Evolutionary conservation across 1,284 basidiomycete species (phyloP).

Genomic region (Stygiomarasmius scandens): DNA sequence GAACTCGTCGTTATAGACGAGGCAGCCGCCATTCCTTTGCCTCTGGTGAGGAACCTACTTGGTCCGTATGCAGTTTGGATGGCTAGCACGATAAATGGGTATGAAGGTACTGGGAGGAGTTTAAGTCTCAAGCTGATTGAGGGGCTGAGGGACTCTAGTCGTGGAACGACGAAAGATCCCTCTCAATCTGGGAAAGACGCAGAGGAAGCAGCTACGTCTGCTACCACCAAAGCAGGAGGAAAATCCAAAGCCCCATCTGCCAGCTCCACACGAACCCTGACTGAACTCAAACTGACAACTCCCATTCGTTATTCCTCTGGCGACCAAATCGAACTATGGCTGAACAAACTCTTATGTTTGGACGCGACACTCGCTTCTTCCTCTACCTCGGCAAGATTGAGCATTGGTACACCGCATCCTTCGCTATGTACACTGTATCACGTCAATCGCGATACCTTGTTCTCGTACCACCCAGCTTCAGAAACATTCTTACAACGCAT

Average conservation of each 20-base stretch:
- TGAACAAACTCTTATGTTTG: conserved; percentile 90
- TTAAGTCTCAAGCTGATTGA: conserved; percentile 97
- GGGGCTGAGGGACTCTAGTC: conserved; percentile 78
- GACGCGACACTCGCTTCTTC: conserved; percentile 60
- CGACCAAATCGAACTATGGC: conserved; percentile 94
- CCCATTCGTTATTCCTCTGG: conserved; percentile 92
- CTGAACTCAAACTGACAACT: conserved; percentile 93
- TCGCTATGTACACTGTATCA: conserved; percentile 86
- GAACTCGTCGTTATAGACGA: conserved; percentile 99
- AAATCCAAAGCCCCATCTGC: conserved; percentile 52
- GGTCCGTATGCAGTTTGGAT: conserved; percentile 99
- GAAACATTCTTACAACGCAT: conserved; percentile 97
- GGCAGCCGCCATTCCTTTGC: conserved; percentile 96
- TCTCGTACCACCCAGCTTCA: conserved; percentile 96
- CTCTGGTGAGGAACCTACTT: conserved; percentile 92
- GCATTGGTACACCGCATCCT: conserved; percentile 81
- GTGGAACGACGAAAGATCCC: conserved; percentile 59
- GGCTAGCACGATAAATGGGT: conserved; percentile 98
- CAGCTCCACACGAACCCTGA: conserved; percentile 69
- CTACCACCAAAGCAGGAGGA: conserved; percentile 45
- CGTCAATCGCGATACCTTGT: conserved; percentile 95
- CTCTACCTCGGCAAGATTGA: conserved; percentile 73
- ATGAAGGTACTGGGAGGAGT: conserved; percentile 98
- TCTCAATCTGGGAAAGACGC: conserved; percentile 50
- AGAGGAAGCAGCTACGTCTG: conserved; percentile 31